Base-by-base conservation (phyloP, 306 rosid genomes). In the Glycine latifolia region DNA sequence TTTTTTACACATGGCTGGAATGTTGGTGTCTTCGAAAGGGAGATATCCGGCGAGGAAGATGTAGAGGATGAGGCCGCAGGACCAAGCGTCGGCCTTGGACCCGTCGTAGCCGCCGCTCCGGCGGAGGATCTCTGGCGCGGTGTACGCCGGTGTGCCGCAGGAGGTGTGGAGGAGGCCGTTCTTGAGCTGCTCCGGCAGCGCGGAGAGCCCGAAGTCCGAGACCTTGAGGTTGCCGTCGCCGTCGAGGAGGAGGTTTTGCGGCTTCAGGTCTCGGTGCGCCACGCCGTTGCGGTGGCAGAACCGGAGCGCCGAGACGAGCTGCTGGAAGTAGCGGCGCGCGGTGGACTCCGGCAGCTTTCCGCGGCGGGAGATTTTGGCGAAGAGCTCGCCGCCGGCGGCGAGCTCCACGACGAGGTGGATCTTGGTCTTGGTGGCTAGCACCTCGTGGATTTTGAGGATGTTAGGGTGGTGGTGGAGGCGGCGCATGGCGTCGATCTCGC, bases 201-300 rank as follows among this genome's bases (percentile, higher is more conserved):
- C 97, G 20, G 97, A 90, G 85, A 94, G 97, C 0, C 97, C 97
- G 60, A 94, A 94, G 66, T 94, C 97, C 2, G 98, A 92, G 44
- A 92, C 92, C 76, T 91, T 94, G 1, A 92, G 82, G 70, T 84
- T 86, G 0, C 97, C 98, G 6, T 82, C 82, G 16, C 44, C 61
- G 77, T 92, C 98, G 10, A 94, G 75, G 71, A 94, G 94, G 56
- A 92, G 91, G 33, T 92, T 94, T 82, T 94, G 94, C 2, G 97
- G 98, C 81, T 94, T 94, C 3, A 94, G 59, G 81, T 94, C 98
- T 0, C 98, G 97, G 87, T 94, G 98, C 0, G 94, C 92, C 46
- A 92, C 80, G 77, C 97, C 97, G 88, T 85, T 89, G 7, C 85
- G 85, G 87, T 94, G 97, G 78, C 97, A 92, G 85, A 94, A 94